phyloP scores from a whole-genome alignment of 2,329 filamentous ascomycete genomes.

The Colletotrichum nymphaeae region DNA sequence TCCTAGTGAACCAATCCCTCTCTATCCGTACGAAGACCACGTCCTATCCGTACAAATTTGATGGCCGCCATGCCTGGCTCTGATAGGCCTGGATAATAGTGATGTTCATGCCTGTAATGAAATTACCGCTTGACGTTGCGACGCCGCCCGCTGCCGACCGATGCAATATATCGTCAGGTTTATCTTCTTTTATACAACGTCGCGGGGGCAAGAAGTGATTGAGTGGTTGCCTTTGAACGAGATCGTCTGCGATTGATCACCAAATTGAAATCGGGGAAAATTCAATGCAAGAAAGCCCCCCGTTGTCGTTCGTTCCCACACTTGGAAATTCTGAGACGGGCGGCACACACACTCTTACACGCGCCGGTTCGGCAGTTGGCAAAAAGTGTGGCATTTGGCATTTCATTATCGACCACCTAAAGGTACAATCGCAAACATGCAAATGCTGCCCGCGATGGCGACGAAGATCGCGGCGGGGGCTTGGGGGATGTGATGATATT shows the following conservation, averaged over 20 bases:
- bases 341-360: neutral
- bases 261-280: neutral
- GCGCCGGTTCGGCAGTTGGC: neutral
- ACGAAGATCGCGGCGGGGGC: neutral
- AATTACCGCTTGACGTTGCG: neutral
- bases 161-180: neutral
- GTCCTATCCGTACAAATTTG: neutral
- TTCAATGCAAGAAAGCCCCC: neutral
- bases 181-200: neutral
- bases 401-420: neutral
- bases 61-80: neutral
- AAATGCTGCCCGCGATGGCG: neutral
- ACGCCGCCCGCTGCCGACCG: neutral
- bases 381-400: neutral
- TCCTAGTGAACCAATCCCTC: too few species aligned
- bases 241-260: neutral
- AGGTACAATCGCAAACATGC: neutral
- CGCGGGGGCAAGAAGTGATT: neutral
- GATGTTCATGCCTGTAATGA: neutral
- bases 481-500: neutral
- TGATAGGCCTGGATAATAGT: neutral
- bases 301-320: neutral
- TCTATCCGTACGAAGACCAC: neutral
- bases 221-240: neutral
- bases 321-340: neutral